These are phyloP conservation scores for Immersiella caudata DNA, from an alignment of 495 filamentous ascomycete genomes.

Conservation along the genomic window DNA sequence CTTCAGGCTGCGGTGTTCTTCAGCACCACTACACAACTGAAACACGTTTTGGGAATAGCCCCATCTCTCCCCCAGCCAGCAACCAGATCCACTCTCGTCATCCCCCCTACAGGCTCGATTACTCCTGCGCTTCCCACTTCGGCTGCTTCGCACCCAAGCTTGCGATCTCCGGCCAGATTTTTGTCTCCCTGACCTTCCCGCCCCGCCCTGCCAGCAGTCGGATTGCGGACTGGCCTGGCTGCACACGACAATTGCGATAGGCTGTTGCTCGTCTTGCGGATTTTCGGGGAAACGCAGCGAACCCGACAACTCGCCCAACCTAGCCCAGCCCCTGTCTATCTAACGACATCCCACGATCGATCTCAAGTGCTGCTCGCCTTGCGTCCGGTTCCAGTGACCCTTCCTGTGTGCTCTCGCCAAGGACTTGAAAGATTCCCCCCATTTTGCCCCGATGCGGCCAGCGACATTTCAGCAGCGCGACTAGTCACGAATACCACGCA, in stretches of 20 bases:
- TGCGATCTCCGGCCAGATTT: not conserved
- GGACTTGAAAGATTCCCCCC: not conserved
- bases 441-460: conserved; percentile 10
- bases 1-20: conserved; percentile 1
- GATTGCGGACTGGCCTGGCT: not conserved
- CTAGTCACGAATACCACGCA: conserved; percentile 3
- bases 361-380: not conserved
- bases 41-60: conserved; percentile 30
- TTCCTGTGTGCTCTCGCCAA: not conserved
- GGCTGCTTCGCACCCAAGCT: conserved; percentile 2
- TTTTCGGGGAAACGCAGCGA: not conserved
- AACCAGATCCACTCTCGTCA: not conserved
- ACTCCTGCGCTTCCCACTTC: not conserved
- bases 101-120: not conserved
- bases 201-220: not conserved
- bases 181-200: not conserved
- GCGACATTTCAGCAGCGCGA: conserved; percentile 8
- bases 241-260: not conserved
- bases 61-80: not conserved
- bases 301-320: not conserved
- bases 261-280: not conserved
- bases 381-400: not conserved
- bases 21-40: conserved; percentile 19
- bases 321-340: not conserved
- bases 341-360: not conserved